Evolutionary conservation across 2,329 filamentous ascomycete species (phyloP).

Genomic region (Claviceps cyperi): DNA sequence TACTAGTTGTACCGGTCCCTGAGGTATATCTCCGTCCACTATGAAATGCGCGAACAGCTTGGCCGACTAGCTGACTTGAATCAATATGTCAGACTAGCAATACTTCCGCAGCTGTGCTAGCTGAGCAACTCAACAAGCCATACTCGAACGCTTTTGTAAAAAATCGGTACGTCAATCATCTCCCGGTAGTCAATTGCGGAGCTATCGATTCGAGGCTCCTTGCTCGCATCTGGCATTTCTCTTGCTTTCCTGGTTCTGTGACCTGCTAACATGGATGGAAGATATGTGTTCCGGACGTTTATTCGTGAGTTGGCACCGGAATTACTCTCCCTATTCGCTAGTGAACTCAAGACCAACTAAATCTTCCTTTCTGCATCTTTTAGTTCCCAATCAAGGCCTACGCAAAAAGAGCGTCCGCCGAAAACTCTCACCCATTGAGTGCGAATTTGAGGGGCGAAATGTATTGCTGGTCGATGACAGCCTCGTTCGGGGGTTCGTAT

Average conservation of each 20-base stretch:
- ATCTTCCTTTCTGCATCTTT: neutral
- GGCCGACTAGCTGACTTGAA: neutral
- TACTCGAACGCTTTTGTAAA: slow-evolving; percentile 76
- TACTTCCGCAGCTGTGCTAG: slow-evolving; percentile 62
- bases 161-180: slow-evolving; percentile 48
- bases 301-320: slow-evolving; percentile 5
- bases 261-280: neutral
- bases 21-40: slow-evolving; percentile 14
- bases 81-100: slow-evolving; percentile 44
- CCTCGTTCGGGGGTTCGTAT: slow-evolving; percentile 50
- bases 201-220: neutral
- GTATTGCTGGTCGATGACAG: slow-evolving; percentile 81
- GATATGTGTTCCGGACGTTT: slow-evolving; percentile 5
- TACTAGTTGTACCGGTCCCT: slow-evolving; percentile 55
- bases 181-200: neutral
- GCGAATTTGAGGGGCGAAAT: slow-evolving; percentile 68
- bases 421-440: slow-evolving; percentile 76
- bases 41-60: no score
- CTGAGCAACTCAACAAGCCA: slow-evolving; percentile 60
- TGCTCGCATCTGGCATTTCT: neutral
- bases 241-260: neutral
- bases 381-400: slow-evolving; percentile 20
- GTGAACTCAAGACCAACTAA: neutral
- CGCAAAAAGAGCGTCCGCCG: slow-evolving; percentile 73
- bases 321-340: neutral